These are phyloP conservation scores for Cladobotryum mycophilum DNA, from an alignment of 2,329 filamentous ascomycete genomes.

Conservation along the genomic window DNA sequence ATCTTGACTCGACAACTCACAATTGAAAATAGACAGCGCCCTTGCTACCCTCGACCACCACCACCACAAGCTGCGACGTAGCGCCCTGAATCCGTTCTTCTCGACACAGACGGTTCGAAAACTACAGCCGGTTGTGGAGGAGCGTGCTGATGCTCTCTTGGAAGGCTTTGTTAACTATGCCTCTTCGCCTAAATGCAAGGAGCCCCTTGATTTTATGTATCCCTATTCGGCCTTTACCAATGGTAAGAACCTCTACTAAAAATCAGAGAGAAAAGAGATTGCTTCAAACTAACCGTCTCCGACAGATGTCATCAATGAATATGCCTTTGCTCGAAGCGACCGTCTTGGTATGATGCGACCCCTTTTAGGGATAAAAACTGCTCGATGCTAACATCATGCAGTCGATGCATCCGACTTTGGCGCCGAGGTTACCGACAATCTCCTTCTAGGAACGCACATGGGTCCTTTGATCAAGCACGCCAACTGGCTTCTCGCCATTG, in stretches of 20 bases:
- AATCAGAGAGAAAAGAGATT: no score
- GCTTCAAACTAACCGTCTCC: no score
- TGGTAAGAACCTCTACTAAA: constrained; percentile 16
- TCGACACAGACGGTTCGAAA: constrained; percentile 31
- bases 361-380: not conserved
- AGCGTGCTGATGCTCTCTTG: constrained; percentile 28
- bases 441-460: constrained; percentile 33
- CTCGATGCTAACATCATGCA: constrained; percentile 10
- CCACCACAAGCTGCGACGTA: constrained; percentile 27
- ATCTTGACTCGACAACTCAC: not conserved
- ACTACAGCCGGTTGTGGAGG: constrained; percentile 32
- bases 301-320: constrained; percentile 34
- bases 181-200: constrained; percentile 15
- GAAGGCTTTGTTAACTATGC: constrained; percentile 25
- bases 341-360: constrained; percentile 21
- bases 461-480: constrained; percentile 31
- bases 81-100: constrained; percentile 32
- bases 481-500: constrained; percentile 28
- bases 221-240: constrained; percentile 34
- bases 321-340: constrained; percentile 31
- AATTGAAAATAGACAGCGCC: constrained; percentile 21
- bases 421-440: constrained; percentile 28
- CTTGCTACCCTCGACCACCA: constrained; percentile 31
- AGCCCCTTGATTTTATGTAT: constrained; percentile 30
- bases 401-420: constrained; percentile 30